phyloP scores from a whole-genome alignment of 2,329 filamentous ascomycete genomes.

The Aureobasidium melanogenum region DNA sequence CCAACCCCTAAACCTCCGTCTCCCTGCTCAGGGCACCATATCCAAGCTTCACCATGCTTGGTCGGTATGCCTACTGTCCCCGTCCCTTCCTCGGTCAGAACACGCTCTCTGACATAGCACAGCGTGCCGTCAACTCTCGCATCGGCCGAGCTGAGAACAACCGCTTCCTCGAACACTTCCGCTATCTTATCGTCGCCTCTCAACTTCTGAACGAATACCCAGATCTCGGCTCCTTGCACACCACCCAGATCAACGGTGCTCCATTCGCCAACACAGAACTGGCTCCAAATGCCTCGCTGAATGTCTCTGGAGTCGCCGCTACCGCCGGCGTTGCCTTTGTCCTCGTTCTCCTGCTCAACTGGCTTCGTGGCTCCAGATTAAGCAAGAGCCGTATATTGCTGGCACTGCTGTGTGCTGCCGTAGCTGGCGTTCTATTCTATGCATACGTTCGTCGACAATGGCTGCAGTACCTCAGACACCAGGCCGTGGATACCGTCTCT shows the following conservation, averaged over 20 bases:
- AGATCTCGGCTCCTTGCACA: conserved; percentile 32
- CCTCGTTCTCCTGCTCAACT: conserved; percentile 61
- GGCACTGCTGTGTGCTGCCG: conserved; percentile 42
- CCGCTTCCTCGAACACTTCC: conserved; percentile 83
- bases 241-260: conserved; percentile 16
- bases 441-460: conserved; percentile 70
- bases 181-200: conserved; percentile 86
- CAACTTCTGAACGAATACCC: conserved; percentile 68
- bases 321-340: conserved; percentile 55
- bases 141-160: conserved; percentile 71
- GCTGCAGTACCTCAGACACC: conserved; percentile 67
- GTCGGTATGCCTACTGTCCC: conserved; percentile 8
- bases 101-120: conserved; percentile 22
- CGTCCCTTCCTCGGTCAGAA: no score
- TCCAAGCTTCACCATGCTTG: conserved; percentile 17
- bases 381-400: conserved; percentile 42
- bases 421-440: conserved; percentile 53
- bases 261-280: neutral
- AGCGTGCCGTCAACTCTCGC: conserved; percentile 58
- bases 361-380: conserved; percentile 43
- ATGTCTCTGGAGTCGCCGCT: conserved; percentile 47
- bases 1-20: conserved; percentile 34
- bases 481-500: conserved; percentile 61
- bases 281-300: neutral
- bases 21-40: conserved; percentile 24